Evolutionary conservation across 208 protist genomes (phyloP).

Genomic region (Dictyostelium gargantuum): DNA sequence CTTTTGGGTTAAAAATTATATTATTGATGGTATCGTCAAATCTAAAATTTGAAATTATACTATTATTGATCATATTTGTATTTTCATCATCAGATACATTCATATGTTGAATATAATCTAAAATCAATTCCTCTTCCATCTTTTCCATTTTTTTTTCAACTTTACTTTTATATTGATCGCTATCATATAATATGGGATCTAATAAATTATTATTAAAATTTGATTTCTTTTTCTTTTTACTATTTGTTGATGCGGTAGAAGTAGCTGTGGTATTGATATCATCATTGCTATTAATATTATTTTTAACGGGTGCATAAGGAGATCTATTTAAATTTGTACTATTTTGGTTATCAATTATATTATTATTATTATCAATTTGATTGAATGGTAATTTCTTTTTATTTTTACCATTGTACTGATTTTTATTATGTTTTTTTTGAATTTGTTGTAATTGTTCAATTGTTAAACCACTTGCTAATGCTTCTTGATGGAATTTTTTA

Average conservation of each 20-base stretch:
- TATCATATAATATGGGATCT: background rate
- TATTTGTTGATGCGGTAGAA: background rate
- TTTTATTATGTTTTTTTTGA: background rate
- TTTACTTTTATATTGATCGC: background rate
- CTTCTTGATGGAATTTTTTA: conserved; percentile 1
- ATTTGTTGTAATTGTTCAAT: background rate
- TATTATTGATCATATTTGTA: background rate
- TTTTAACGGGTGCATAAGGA: background rate
- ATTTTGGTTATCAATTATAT: background rate
- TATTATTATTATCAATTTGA: background rate
- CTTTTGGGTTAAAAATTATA: background rate
- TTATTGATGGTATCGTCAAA: background rate
- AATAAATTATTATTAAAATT: background rate
- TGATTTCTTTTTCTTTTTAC: background rate
- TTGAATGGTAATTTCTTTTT: background rate
- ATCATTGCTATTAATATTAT: background rate
- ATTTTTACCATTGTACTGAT: background rate
- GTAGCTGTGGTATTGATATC: background rate
- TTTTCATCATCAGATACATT: conserved; percentile 6
- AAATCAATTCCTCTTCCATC: background rate
- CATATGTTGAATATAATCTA: background rate
- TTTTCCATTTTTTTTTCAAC: background rate
- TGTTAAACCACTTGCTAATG: background rate
- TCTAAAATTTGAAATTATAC: background rate
- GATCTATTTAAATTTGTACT: background rate